Evolutionary conservation across 208 protist species (phyloP), one percentile per base, ranked within the genome.

Genomic region (Sergeia podlipaevii): DNA sequence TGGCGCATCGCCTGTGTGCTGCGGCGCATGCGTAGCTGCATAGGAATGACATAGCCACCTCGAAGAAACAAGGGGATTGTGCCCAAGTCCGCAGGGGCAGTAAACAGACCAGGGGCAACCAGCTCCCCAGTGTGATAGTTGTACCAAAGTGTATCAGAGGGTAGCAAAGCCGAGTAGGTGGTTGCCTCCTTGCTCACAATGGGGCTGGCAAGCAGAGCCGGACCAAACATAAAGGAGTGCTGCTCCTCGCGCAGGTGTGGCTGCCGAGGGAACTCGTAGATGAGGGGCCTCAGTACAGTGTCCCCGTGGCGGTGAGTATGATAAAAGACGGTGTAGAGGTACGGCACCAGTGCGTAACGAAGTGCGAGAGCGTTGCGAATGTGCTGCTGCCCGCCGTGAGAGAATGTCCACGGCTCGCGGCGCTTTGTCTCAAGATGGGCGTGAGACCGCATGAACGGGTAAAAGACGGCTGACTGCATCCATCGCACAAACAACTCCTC

Each of bases 381-480:
- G 37, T 80, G 59, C 4, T 75, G 18, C 8, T 77, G 85, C 51
- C 74, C 70, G 10, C 77, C 68, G 5, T 50, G 20, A 10, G 78
- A 91, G 65, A 98, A 98, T n/a, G 93, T 81, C 93, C 96, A 99
- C 24, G 98, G 98, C 80, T 99, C 98, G 48, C 97, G 88, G 26
- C 98, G 91, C 60, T 95, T 89, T 6, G 97, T 98, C 28, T 99
- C 96, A 24, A 97, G 67, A 65, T 99, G 93, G 5, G 95, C 82
- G 71, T 99, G 98, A 10, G 75, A 91, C 28, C 98, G 89, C 66
- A 99, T 98, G 82, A 99, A 99, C 20, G 98, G 98, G 65, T 98
- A 89, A 54, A 96, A 98, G 32, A 82, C 73, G 50, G 80, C 96
- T 0, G 90, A 73, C 77, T 99, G 97, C 70, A 98, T 98, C 98